phyloP scores from a whole-genome alignment of 208 protist genomes.

The Wallacemonas sp. region DNA sequence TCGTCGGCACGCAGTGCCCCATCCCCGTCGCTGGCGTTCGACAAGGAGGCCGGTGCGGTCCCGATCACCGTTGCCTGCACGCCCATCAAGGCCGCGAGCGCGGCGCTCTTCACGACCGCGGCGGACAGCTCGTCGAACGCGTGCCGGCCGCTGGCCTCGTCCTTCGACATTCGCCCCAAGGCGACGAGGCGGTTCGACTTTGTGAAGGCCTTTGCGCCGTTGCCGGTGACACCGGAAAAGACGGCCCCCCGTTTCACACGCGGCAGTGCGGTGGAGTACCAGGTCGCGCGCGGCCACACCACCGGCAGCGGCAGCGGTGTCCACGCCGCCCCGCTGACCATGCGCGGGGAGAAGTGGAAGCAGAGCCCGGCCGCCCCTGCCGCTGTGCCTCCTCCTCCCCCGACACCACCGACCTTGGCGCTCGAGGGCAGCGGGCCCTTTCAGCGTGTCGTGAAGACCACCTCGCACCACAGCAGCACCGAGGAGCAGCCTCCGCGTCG shows the following conservation, averaged over 20 bases:
- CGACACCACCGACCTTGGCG: neutral
- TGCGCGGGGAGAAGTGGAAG: neutral
- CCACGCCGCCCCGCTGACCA: neutral
- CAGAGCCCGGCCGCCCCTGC: too few relatives aligned
- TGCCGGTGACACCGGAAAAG: constrained; percentile 15
- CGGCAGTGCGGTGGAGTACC: constrained; percentile 18
- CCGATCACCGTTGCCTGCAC: neutral
- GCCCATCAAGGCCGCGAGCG: constrained; percentile 5
- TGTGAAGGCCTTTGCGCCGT: constrained; percentile 8
- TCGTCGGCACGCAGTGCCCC: constrained; percentile 1
- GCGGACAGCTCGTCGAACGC: constrained; percentile 11
- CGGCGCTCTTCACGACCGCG: neutral
- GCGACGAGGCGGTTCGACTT: constrained; percentile 20
- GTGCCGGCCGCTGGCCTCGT: constrained; percentile 8
- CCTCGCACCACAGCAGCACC: constrained; percentile 10
- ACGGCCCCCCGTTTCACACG: constrained; percentile 3
- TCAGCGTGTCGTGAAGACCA: neutral
- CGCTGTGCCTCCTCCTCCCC: neutral
- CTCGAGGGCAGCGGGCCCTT: neutral
- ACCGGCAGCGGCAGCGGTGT: neutral
- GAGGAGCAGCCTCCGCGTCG: constrained; percentile 6
- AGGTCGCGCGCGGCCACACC: neutral
- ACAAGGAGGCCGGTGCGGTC: neutral
- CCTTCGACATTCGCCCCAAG: constrained; percentile 16
- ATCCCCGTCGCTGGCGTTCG: constrained; percentile 1